Percentiles rank a stretch among this genome's conserved stretches.
phyloP scores from a whole-genome alignment of 2,329 filamentous ascomycete species.

The Coniochaeta sp. region DNA sequence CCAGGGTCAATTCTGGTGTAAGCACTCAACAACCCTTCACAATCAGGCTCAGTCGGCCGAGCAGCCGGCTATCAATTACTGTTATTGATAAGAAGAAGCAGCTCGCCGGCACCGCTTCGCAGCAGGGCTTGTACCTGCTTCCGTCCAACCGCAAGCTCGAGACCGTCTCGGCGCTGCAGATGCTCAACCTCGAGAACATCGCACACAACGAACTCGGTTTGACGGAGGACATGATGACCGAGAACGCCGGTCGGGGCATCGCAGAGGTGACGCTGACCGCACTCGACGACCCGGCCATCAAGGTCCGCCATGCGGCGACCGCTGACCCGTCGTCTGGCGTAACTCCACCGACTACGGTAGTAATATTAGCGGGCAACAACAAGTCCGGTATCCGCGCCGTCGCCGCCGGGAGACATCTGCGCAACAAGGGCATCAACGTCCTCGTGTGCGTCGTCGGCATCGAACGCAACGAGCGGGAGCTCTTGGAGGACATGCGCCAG shows the following conservation, averaged over 20 bases:
- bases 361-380: slow-evolving; percentile 93
- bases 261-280: slow-evolving; percentile 73
- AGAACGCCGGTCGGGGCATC: slow-evolving; percentile 84
- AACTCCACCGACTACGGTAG: slow-evolving; percentile 33
- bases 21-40: slow-evolving; percentile 18
- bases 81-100: slow-evolving; percentile 28
- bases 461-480: slow-evolving; percentile 70
- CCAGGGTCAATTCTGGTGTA: slow-evolving; percentile 41
- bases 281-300: slow-evolving; percentile 55
- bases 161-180: slow-evolving; percentile 67
- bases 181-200: slow-evolving; percentile 88
- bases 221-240: slow-evolving; percentile 82
- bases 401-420: slow-evolving; percentile 77
- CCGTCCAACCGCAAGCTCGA: slow-evolving; percentile 52
- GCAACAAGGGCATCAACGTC: slow-evolving; percentile 74
- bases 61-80: slow-evolving; percentile 18
- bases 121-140: slow-evolving; percentile 42
- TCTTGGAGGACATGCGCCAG: slow-evolving; percentile 71
- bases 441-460: slow-evolving; percentile 79
- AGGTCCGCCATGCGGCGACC: slow-evolving; percentile 38
- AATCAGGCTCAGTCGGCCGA: slow-evolving; percentile 17
- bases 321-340: slow-evolving; percentile 19
- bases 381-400: slow-evolving; percentile 79
- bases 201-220: slow-evolving; percentile 82
- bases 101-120: slow-evolving; percentile 16